Evolutionary conservation across 2,329 filamentous ascomycete species (phyloP).

Genomic region (Fusarium aywerte): DNA sequence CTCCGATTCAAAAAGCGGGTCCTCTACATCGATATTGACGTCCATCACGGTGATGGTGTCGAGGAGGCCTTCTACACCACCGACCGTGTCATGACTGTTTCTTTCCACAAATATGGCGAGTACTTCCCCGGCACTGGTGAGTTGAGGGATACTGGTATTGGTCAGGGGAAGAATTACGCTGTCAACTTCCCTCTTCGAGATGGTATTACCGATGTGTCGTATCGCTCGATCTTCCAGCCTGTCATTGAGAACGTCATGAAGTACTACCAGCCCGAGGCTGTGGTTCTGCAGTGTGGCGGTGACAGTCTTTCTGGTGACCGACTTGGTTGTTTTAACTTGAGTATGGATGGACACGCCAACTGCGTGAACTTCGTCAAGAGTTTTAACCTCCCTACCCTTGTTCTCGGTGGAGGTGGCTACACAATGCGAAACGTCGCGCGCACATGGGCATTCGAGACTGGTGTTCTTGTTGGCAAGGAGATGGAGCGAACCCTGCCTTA

Average conservation of each 20-base stretch:
- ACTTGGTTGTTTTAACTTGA: slow-evolving; percentile 96
- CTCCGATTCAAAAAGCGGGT: slow-evolving; percentile 91
- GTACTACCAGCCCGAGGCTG: slow-evolving; percentile 88
- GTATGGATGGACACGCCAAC: slow-evolving; percentile 94
- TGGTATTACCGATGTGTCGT: slow-evolving; percentile 89
- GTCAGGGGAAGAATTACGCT: slow-evolving; percentile 87
- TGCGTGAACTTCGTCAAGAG: slow-evolving; percentile 93
- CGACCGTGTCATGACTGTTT: slow-evolving; percentile 91
- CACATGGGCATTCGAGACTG: slow-evolving; percentile 97
- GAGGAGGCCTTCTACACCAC: slow-evolving; percentile 95
- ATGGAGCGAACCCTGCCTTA: slow-evolving; percentile 88
- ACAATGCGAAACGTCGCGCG: slow-evolving; percentile 97
- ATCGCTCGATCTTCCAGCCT: slow-evolving; percentile 91
- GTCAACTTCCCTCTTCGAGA: slow-evolving; percentile 93
- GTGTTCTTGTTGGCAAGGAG: slow-evolving; percentile 83
- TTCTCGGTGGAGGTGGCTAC: slow-evolving; percentile 95
- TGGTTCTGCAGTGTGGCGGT: slow-evolving; percentile 95
- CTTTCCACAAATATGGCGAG: slow-evolving; percentile 96
- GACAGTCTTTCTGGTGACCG: slow-evolving; percentile 95
- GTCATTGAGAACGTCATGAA: slow-evolving; percentile 88
- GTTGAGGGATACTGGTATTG: slow-evolving; percentile 86
- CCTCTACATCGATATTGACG: slow-evolving; percentile 97
- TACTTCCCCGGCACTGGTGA: slow-evolving; percentile 95
- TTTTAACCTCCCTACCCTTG: slow-evolving; percentile 85
- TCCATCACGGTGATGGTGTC: slow-evolving; percentile 92